Conservation (phyloP, 805 yeast species). For the Candida pseudofarinosa region DNA sequence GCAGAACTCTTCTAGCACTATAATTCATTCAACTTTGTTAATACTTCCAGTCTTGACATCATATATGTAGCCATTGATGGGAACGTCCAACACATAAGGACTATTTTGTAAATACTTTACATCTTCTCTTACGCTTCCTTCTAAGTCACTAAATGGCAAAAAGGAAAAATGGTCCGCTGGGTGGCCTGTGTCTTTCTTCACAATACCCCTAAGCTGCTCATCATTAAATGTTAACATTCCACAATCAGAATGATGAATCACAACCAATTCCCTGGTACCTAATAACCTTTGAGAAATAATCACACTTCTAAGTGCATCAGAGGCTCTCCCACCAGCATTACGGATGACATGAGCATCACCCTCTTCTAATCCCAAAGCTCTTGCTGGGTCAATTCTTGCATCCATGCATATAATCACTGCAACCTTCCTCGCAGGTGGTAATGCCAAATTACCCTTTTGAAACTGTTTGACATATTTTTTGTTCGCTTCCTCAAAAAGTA, state of each 20-base stretch:
- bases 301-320: conserved; percentile 35
- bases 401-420: conserved; percentile 39
- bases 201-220: conserved; percentile 21
- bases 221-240: conserved; percentile 42
- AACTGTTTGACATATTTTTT: conserved; percentile 17
- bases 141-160: conserved; percentile 32
- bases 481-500: conserved; percentile 22
- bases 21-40: conserved; percentile 15
- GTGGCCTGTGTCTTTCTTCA: conserved; percentile 26
- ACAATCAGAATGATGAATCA: conserved; percentile 41
- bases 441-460: conserved; percentile 27
- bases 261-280: conserved; percentile 37
- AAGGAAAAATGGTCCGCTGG: conserved; percentile 27
- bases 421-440: conserved; percentile 35
- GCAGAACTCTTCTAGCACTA: not conserved
- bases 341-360: conserved; percentile 44
- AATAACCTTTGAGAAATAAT: conserved; percentile 38
- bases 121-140: conserved; percentile 33
- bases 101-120: conserved; percentile 23
- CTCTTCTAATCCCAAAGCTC: conserved; percentile 29
- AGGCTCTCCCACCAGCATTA: conserved; percentile 42
- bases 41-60: conserved; percentile 34
- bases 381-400: conserved; percentile 38
- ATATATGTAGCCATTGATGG: conserved; percentile 35
- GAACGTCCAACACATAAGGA: conserved; percentile 32